phyloP scores from a whole-genome alignment of 441 rosid genomes.

The Viola pubescens region DNA sequence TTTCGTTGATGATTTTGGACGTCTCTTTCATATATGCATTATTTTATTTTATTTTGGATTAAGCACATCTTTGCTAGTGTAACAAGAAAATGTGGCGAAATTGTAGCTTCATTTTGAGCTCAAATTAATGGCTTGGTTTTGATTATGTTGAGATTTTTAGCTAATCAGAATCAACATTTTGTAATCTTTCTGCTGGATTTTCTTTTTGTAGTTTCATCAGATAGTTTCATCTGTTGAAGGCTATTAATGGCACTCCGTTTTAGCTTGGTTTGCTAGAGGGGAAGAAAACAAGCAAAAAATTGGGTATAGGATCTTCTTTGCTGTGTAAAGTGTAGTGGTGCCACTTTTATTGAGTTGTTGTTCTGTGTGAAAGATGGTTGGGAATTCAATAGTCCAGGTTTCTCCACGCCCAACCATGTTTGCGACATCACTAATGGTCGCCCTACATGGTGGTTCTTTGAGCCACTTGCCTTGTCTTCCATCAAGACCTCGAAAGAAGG shows the following conservation, averaged over 20 bases:
- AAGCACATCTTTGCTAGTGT: too few species aligned
- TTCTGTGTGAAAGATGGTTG: conserved; percentile 39
- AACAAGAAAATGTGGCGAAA: too few species aligned
- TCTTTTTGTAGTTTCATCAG: conserved; percentile 4
- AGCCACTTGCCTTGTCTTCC: conserved; percentile 49
- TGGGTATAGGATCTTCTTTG: too few species aligned
- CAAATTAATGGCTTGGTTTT: too few species aligned
- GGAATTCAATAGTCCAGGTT: conserved; percentile 40
- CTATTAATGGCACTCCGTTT: neutral
- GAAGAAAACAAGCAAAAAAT: too few species aligned
- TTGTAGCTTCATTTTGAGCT: too few species aligned
- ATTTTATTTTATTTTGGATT: too few species aligned
- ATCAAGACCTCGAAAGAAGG: conserved; percentile 34
- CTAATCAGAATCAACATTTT: neutral
- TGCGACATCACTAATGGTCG: conserved; percentile 33
- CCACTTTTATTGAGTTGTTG: neutral
- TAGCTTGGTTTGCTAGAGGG: neutral
- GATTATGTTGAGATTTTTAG: too few species aligned
- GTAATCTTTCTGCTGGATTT: conserved; percentile 5
- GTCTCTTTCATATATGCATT: too few species aligned
- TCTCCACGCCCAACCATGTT: conserved; percentile 37
- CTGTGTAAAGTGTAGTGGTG: too few species aligned
- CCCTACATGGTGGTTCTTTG: conserved; percentile 35
- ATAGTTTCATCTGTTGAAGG: conserved; percentile 9
- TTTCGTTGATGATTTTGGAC: too few species aligned